These are phyloP conservation scores for Ophiosphaerella korrae DNA, from an alignment of 2,329 filamentous ascomycete genomes.

Conservation along the genomic window DNA sequence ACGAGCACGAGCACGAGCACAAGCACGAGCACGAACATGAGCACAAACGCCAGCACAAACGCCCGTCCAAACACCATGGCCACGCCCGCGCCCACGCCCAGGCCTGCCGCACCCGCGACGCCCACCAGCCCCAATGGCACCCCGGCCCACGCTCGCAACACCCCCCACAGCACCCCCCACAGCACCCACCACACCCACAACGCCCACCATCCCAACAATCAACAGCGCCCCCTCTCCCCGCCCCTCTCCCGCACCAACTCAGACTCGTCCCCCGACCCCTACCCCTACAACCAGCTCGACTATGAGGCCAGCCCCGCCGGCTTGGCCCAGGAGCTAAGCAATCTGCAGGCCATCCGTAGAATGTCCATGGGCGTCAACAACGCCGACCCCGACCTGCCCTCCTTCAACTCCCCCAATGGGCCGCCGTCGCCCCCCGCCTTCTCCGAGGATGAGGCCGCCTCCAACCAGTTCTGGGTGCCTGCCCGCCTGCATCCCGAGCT, in stretches of 20 bases:
- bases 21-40: too few relatives aligned
- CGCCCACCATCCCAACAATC: conserved; percentile 9
- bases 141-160: not conserved
- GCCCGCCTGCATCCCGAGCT: conserved; percentile 92
- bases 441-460: conserved; percentile 82
- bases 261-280: conserved; percentile 61
- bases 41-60: too few relatives aligned
- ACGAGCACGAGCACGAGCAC: not conserved
- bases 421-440: conserved; percentile 70
- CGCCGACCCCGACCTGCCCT: conserved; percentile 75
- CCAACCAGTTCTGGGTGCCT: conserved; percentile 92
- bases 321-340: conserved; percentile 89
- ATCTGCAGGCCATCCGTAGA: conserved; percentile 84
- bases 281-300: conserved; percentile 80
- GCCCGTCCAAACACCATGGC: too few relatives aligned
- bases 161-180: conserved; percentile 4
- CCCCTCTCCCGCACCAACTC: conserved; percentile 45
- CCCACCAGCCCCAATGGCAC: conserved; percentile 26
- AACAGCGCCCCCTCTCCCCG: conserved; percentile 43
- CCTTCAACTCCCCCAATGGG: conserved; percentile 66
- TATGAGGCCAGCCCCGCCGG: conserved; percentile 89
- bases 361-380: conserved; percentile 91
- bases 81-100: conserved; percentile 1
- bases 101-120: conserved; percentile 7
- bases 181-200: too few relatives aligned